Evolutionary conservation across 176 grass and related monocot species (phyloP).

Genomic region (Carex myosuroides): DNA sequence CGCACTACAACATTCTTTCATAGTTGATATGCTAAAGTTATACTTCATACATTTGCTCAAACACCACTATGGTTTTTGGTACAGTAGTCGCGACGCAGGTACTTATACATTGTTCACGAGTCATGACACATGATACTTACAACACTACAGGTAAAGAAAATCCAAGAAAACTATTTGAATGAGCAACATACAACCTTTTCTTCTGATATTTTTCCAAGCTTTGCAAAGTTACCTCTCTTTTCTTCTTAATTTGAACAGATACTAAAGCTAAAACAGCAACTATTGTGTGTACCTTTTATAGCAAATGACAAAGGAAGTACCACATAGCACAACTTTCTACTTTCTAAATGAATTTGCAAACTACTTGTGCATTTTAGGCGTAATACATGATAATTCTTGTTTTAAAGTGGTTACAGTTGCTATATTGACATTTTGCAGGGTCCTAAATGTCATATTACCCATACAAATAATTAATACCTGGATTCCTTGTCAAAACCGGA

Average conservation of each 20-base stretch:
- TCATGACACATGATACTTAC: not conserved
- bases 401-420: not conserved
- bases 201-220: not conserved
- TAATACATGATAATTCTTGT: not conserved
- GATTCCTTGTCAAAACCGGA: slow-evolving; percentile 77
- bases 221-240: not conserved
- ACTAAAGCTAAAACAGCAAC: not conserved
- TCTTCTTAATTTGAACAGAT: not conserved
- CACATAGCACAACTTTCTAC: not conserved
- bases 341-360: not conserved
- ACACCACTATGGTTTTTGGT: not conserved
- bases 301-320: not conserved
- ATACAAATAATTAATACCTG: slow-evolving; percentile 32
- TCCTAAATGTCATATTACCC: not conserved
- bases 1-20: not conserved
- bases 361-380: not conserved
- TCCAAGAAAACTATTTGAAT: not conserved
- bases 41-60: not conserved
- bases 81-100: not conserved
- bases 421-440: not conserved
- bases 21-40: not conserved
- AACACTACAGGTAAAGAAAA: not conserved
- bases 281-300: not conserved
- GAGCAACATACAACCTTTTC: not conserved
- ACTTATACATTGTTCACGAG: not conserved